A percentile compares a stretch with the other conserved stretches of the same genome.
Evolutionary conservation across 345 rosid species (phyloP).

Genomic region (Eucalyptus marginata): DNA sequence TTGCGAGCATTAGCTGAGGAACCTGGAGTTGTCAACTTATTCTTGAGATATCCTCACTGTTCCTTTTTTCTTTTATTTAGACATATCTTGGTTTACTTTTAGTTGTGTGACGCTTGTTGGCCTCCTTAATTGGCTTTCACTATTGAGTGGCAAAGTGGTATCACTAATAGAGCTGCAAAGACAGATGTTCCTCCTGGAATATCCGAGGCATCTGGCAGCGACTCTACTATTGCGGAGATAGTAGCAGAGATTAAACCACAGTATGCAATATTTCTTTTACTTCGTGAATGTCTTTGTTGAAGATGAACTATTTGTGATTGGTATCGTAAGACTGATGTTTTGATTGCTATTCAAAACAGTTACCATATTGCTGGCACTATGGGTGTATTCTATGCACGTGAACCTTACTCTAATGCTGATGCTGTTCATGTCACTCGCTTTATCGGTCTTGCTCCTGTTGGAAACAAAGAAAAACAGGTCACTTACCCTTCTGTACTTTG

Average conservation of each 20-base stretch:
- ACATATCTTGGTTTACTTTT: neutral
- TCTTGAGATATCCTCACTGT: slow-evolving; percentile 74
- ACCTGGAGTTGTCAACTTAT: slow-evolving; percentile 66
- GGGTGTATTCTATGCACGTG: slow-evolving; percentile 81
- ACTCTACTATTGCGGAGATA: slow-evolving; percentile 51
- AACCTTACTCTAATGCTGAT: slow-evolving; percentile 63
- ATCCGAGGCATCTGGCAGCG: slow-evolving; percentile 44
- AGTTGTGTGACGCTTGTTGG: neutral
- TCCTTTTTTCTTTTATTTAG: neutral
- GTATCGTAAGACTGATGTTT: neutral
- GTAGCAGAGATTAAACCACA: slow-evolving; percentile 88
- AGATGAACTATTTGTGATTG: neutral
- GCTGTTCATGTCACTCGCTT: slow-evolving; percentile 81
- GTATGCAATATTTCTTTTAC: slow-evolving; percentile 6
- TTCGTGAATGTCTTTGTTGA: neutral
- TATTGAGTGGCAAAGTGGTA: slow-evolving; percentile 92
- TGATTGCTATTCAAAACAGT: slow-evolving; percentile 21
- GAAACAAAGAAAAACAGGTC: slow-evolving; percentile 90
- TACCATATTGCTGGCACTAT: slow-evolving; percentile 88
- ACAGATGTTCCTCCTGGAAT: slow-evolving; percentile 41
- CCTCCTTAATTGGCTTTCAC: slow-evolving; percentile 45
- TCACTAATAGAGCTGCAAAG: slow-evolving; percentile 38
- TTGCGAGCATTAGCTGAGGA: slow-evolving; percentile 93
- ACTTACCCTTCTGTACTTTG: neutral
- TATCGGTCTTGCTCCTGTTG: slow-evolving; percentile 86